Evolutionary conservation across 495 filamentous ascomycete genomes (phyloP).

Genomic region (Aspergillus homomorphus): DNA sequence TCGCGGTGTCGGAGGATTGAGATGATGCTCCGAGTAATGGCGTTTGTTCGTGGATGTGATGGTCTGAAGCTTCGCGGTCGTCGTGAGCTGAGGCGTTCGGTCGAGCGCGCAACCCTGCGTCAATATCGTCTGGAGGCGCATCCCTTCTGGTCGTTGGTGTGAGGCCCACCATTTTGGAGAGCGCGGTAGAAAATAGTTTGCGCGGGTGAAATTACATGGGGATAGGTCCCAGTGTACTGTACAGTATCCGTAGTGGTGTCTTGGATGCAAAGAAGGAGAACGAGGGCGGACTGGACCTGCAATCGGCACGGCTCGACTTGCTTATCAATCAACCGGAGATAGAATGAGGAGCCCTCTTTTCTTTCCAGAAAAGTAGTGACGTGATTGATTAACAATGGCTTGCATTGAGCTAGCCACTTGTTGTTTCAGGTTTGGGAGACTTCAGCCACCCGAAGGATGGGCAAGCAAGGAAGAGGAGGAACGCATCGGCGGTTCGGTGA

Average conservation of each 20-base stretch:
- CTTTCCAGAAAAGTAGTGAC: background rate
- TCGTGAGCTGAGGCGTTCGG: constrained; percentile 3
- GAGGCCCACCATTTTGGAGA: background rate
- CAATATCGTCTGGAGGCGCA: constrained; percentile 28
- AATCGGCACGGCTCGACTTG: background rate
- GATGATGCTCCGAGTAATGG: constrained; percentile 32
- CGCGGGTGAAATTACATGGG: background rate
- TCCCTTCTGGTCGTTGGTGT: background rate
- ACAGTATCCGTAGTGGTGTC: no score
- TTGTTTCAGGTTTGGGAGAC: background rate
- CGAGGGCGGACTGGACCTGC: background rate
- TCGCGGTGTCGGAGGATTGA: constrained; percentile 11
- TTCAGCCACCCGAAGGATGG: background rate
- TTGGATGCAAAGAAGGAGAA: background rate
- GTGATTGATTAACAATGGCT: background rate
- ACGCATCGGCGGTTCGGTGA: no score
- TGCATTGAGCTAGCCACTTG: background rate
- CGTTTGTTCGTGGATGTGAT: constrained; percentile 28
- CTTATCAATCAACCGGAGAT: constrained; percentile 8
- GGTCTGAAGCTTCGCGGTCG: background rate
- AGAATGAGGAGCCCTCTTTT: background rate
- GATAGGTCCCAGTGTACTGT: no score
- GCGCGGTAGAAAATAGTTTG: background rate
- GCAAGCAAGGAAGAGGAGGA: background rate
- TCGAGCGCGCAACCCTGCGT: constrained; percentile 32